A percentile compares a stretch with the other conserved stretches of the same genome.
Evolutionary conservation across 2,329 filamentous ascomycete species (phyloP).

Genomic region (Neonectria hederae): DNA sequence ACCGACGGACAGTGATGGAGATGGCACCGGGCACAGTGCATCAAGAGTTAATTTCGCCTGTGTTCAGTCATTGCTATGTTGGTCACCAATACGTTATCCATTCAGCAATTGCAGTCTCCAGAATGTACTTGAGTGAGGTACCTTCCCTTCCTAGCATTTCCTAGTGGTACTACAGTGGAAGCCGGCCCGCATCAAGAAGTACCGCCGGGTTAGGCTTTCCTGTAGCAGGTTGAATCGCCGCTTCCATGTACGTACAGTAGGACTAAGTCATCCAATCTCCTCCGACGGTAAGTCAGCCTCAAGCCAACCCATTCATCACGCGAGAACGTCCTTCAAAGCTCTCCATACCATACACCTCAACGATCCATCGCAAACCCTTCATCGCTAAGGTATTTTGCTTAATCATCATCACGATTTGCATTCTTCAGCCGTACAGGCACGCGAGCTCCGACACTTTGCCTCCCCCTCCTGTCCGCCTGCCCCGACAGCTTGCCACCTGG

Average conservation of each 20-base stretch:
- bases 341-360: not conserved
- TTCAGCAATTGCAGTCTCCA: not conserved
- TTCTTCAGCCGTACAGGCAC: not conserved
- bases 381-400: slow-evolving; percentile 5
- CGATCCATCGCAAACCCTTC: not conserved
- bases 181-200: slow-evolving; percentile 1
- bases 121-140: not conserved
- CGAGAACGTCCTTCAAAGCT: slow-evolving; percentile 38
- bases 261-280: slow-evolving; percentile 33
- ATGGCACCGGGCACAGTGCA: not conserved
- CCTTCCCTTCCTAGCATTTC: not conserved
- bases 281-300: slow-evolving; percentile 8
- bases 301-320: slow-evolving; percentile 19
- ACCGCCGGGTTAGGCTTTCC: slow-evolving; percentile 1
- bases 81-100: no score
- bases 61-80: not conserved
- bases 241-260: not conserved
- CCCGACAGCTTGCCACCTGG: not conserved
- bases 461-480: not conserved
- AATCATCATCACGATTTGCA: not conserved
- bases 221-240: slow-evolving; percentile 3
- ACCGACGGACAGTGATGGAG: not conserved
- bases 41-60: not conserved
- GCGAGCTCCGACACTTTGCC: not conserved
- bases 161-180: not conserved